A percentile compares a stretch with the other conserved stretches of the same genome.
These are phyloP conservation scores for Fusarium sp. DNA, from an alignment of 2,329 filamentous ascomycete species.

Conservation along the genomic window DNA sequence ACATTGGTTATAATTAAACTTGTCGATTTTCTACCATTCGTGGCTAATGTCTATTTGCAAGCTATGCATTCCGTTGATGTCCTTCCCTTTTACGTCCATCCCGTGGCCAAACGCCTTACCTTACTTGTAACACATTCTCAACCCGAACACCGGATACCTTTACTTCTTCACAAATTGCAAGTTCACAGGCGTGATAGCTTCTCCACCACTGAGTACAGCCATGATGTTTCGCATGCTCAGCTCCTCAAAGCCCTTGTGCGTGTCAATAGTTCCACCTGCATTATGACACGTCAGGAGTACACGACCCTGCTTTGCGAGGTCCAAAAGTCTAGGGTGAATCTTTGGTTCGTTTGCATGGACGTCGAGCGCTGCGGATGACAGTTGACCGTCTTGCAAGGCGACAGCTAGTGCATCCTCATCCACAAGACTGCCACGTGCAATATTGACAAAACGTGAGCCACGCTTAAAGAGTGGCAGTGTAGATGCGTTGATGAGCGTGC, in stretches of 20 bases:
- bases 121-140: neutral
- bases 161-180: constrained; percentile 63
- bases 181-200: constrained; percentile 75
- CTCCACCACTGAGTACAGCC: constrained; percentile 67
- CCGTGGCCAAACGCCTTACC: constrained; percentile 18
- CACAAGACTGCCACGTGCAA: constrained; percentile 75
- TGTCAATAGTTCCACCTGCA: constrained; percentile 76
- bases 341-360: constrained; percentile 74
- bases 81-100: neutral
- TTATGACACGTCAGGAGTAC: constrained; percentile 78
- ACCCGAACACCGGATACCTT: neutral
- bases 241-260: constrained; percentile 76
- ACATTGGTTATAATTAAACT: constrained; percentile 19
- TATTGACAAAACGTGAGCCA: constrained; percentile 74
- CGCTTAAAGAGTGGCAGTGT: constrained; percentile 67
- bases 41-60: constrained; percentile 9
- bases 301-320: constrained; percentile 58
- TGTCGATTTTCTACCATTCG: neutral
- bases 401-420: constrained; percentile 75
- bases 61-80: constrained; percentile 2
- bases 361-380: constrained; percentile 73
- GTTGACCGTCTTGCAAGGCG: constrained; percentile 67
- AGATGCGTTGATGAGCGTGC: constrained; percentile 63
- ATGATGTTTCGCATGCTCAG: constrained; percentile 77
- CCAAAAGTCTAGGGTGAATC: constrained; percentile 63